Evolutionary conservation across 345 rosid species (phyloP).

Genomic region (Aquilaria yunnanensis): DNA sequence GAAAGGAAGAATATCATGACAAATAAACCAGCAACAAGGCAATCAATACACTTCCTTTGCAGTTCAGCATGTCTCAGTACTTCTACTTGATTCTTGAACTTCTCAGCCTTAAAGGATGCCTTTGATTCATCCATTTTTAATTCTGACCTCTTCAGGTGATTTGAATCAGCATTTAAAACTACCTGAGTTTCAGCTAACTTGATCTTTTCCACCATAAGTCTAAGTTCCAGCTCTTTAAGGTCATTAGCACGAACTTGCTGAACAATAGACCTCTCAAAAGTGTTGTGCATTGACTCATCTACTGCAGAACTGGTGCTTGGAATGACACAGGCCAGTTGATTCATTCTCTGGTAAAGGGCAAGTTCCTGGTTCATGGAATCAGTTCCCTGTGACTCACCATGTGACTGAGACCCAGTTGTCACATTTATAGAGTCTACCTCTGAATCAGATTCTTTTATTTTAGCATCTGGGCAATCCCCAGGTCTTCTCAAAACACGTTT

Average conservation of each 20-base stretch:
- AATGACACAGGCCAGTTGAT: slow-evolving; percentile 30
- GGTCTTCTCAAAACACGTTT: slow-evolving; percentile 11
- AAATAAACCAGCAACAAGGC: slow-evolving; percentile 71
- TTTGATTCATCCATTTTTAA: slow-evolving; percentile 55
- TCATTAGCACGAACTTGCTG: slow-evolving; percentile 78
- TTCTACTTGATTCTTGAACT: slow-evolving; percentile 68
- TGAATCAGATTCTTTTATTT: slow-evolving; percentile 21
- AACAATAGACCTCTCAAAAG: slow-evolving; percentile 41
- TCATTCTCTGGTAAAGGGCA: slow-evolving; percentile 23
- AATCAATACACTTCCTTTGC: slow-evolving; percentile 57
- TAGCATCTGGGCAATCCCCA: slow-evolving; percentile 12
- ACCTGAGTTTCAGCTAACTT: slow-evolving; percentile 45
- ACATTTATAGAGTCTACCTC: slow-evolving; percentile 24
- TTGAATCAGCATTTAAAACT: slow-evolving; percentile 45
- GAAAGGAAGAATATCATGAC: slow-evolving; percentile 47
- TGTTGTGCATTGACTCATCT: slow-evolving; percentile 22
- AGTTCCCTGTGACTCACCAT: slow-evolving; percentile 32
- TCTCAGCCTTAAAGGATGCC: slow-evolving; percentile 66
- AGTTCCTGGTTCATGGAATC: slow-evolving; percentile 31
- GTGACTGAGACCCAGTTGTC: slow-evolving; percentile 17
- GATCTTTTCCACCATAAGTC: slow-evolving; percentile 44
- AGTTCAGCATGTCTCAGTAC: slow-evolving; percentile 62
- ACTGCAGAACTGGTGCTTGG: slow-evolving; percentile 22
- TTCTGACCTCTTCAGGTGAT: slow-evolving; percentile 56
- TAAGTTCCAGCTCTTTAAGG: slow-evolving; percentile 53